Evolutionary conservation across 257 asterid genomes (phyloP).

Genomic region (Solanum gandarillasii): DNA sequence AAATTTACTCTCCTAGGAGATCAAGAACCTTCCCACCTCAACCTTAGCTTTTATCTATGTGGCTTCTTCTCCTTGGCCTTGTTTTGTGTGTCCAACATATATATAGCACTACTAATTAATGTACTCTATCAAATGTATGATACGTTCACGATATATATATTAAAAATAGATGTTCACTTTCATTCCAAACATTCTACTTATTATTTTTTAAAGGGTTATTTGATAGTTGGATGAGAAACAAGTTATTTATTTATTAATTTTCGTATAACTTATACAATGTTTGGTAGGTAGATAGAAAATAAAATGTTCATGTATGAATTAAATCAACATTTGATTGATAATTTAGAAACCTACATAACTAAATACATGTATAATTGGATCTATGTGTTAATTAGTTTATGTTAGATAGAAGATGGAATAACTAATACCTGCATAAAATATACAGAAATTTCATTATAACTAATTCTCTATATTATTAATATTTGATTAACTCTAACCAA

Average conservation of each 20-base stretch:
- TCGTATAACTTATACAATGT: accelerated
- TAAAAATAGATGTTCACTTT: too few species aligned
- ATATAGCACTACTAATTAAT: not conserved
- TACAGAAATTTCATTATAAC: not conserved
- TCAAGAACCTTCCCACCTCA: not conserved
- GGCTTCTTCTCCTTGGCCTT: slow-evolving; percentile 5
- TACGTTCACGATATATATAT: not conserved
- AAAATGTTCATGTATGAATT: not conserved
- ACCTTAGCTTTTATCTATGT: not conserved
- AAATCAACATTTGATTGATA: not conserved
- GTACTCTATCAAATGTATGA: not conserved
- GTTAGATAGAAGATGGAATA: not conserved
- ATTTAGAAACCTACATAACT: too few species aligned
- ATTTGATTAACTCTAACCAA: too few species aligned
- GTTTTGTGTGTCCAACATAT: slow-evolving; percentile 9
- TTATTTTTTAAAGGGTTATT: too few species aligned
- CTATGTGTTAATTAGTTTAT: too few species aligned
- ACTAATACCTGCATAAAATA: too few species aligned
- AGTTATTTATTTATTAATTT: too few species aligned
- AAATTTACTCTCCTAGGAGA: not conserved
- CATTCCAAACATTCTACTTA: too few species aligned
- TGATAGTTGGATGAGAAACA: too few species aligned
- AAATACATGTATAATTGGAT: too few species aligned
- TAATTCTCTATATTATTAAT: too few species aligned
- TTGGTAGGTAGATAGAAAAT: not conserved